Conservation (phyloP, 2,329 filamentous ascomycete species). For the Monascus ruber region DNA sequence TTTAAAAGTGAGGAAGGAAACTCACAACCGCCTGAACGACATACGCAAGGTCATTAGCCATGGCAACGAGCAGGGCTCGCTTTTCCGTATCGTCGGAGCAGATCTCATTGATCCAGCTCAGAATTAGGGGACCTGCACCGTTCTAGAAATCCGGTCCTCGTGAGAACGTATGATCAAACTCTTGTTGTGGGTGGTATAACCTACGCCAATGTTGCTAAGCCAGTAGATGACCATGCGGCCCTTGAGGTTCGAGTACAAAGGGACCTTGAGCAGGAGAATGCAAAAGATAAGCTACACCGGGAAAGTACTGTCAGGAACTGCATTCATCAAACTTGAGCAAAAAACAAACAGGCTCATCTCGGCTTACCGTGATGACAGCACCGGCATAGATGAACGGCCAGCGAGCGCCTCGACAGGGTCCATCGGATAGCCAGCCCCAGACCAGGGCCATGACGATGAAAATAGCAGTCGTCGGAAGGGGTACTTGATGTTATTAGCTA, state of each 20-base stretch:
- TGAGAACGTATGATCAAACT: slow-evolving; percentile 1
- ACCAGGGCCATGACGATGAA: slow-evolving; percentile 25
- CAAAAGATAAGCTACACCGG: slow-evolving; percentile 18
- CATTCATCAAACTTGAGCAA: background rate
- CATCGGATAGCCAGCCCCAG: slow-evolving; percentile 31
- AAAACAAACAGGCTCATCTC: too few relatives aligned
- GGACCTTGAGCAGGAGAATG: slow-evolving; percentile 23
- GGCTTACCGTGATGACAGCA: slow-evolving; percentile 22
- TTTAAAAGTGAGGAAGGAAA: background rate
- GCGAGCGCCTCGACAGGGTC: slow-evolving; percentile 16
- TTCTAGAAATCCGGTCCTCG: slow-evolving; percentile 4
- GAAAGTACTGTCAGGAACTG: background rate
- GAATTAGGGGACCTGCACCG: slow-evolving; percentile 28
- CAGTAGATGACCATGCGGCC: slow-evolving; percentile 29
- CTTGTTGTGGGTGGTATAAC: slow-evolving; percentile 1
- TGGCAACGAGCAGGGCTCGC: slow-evolving; percentile 19
- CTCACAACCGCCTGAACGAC: slow-evolving; percentile 22
- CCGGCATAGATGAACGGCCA: slow-evolving; percentile 31
- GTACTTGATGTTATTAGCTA: slow-evolving; percentile 2
- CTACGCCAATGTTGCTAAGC: slow-evolving; percentile 25
- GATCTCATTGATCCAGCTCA: slow-evolving; percentile 28
- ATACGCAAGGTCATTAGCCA: slow-evolving; percentile 23
- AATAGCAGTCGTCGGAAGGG: slow-evolving; percentile 21
- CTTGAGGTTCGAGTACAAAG: slow-evolving; percentile 24
- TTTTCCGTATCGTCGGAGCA: slow-evolving; percentile 21